Evolutionary conservation across 352 stramenopile species (phyloP).

Genomic region (Globisporangium viniferum): DNA sequence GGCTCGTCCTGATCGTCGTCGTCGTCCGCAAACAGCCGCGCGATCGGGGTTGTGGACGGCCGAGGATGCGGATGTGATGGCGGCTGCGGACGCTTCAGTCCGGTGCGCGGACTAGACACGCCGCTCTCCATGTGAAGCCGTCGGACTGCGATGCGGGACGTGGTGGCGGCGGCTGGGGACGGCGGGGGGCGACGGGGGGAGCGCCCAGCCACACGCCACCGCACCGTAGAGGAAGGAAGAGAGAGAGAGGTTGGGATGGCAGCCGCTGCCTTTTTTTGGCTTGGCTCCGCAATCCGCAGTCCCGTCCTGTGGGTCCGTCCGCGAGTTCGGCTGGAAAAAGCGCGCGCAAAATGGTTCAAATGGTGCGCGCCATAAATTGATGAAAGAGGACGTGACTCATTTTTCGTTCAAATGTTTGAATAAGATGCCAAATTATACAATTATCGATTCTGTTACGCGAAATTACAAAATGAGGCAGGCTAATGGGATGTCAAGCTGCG

Average conservation of each 20-base stretch:
- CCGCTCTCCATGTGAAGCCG: constrained; percentile 15
- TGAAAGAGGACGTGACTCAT: no score
- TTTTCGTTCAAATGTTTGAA: no score
- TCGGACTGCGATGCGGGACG: constrained; percentile 14
- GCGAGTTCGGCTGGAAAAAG: no score
- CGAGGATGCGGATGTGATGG: background rate
- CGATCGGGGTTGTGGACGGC: background rate
- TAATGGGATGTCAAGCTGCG: background rate
- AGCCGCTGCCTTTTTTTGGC: background rate
- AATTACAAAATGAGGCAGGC: background rate
- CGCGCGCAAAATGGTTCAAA: no score
- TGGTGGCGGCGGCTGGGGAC: constrained; percentile 6
- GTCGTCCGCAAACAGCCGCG: constrained; percentile 2
- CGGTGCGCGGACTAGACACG: background rate
- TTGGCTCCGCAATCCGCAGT: no score
- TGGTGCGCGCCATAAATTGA: no score
- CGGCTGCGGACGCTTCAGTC: background rate
- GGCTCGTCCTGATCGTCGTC: background rate
- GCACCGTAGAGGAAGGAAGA: background rate
- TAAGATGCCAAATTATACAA: no score
- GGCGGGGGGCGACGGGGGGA: background rate
- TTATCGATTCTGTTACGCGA: background rate
- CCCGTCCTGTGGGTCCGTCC: no score
- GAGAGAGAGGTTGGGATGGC: no score
- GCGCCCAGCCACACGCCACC: background rate